Evolutionary conservation across 78 protist genomes (phyloP).

Genomic region (Dictyostelium brefeldianum): DNA sequence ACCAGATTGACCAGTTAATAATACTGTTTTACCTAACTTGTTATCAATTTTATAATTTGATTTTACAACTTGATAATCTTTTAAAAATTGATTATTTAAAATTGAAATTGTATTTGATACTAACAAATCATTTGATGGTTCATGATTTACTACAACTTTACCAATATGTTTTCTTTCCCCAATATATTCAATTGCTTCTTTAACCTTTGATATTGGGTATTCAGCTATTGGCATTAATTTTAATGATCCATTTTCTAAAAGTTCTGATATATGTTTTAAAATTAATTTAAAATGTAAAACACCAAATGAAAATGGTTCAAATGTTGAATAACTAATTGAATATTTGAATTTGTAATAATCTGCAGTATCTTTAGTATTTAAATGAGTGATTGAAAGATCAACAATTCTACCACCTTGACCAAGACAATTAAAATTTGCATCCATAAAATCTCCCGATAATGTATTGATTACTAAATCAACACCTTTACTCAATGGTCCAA

Average conservation of each 20-base stretch:
- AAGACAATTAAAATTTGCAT: slow-evolving; percentile 32
- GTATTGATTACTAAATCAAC: slow-evolving; percentile 83
- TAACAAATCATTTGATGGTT: not conserved
- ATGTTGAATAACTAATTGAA: not conserved
- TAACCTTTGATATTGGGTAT: slow-evolving; percentile 17
- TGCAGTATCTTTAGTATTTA: slow-evolving; percentile 11
- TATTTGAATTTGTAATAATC: slow-evolving; percentile 25
- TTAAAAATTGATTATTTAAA: not conserved
- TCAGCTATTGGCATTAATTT: slow-evolving; percentile 5
- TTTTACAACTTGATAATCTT: slow-evolving; percentile 1
- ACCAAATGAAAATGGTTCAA: not conserved
- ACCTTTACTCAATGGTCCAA: not conserved
- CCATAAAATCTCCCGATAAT: slow-evolving; percentile 48
- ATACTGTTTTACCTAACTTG: not conserved
- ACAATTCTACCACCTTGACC: slow-evolving; percentile 56
- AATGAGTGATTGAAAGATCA: slow-evolving; percentile 66
- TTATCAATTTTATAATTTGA: not conserved
- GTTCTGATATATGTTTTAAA: not conserved
- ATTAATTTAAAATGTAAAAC: not conserved
- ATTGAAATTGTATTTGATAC: not conserved
- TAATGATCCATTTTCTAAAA: not conserved
- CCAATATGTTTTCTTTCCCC: slow-evolving; percentile 60
- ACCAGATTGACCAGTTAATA: slow-evolving; percentile 70
- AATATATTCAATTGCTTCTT: slow-evolving; percentile 56
- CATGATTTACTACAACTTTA: slow-evolving; percentile 63